Evolutionary conservation across 2,329 filamentous ascomycete genomes (phyloP).

Genomic region (Verticillium isaacii): DNA sequence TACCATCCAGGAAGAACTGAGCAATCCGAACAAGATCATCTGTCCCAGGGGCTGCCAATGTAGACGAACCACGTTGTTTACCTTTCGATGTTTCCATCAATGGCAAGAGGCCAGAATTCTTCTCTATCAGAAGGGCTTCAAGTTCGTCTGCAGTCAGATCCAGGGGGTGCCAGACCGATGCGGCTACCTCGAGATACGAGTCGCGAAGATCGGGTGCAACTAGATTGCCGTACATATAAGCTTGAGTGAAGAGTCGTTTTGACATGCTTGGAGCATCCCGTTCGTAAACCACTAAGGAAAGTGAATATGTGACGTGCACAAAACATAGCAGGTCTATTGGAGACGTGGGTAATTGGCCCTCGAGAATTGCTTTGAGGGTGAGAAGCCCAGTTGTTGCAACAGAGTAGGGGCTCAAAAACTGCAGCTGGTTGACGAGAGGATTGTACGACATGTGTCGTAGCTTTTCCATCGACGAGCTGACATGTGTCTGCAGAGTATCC

Average conservation of each 20-base stretch:
- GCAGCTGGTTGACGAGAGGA: conserved; percentile 34
- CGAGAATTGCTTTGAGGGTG: conserved; percentile 33
- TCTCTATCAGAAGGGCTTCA: conserved; percentile 18
- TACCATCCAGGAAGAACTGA: conserved; percentile 48
- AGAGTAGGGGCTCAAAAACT: conserved; percentile 28
- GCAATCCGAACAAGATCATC: conserved; percentile 37
- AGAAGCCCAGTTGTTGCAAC: conserved; percentile 38
- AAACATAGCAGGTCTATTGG: conserved; percentile 45
- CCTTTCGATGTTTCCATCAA: conserved; percentile 31
- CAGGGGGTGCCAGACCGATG: conserved; percentile 43
- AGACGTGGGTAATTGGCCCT: conserved; percentile 28
- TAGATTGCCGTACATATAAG: conserved; percentile 35
- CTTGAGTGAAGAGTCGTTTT: conserved; percentile 40
- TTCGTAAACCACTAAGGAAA: conserved; percentile 42
- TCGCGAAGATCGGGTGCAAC: conserved; percentile 30
- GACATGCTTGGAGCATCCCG: conserved; percentile 29
- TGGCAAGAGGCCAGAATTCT: conserved; percentile 10
- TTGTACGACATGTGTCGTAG: conserved; percentile 34
- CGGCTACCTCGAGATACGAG: conserved; percentile 38
- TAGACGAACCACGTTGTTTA: conserved; percentile 29
- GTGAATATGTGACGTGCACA: conserved; percentile 45
- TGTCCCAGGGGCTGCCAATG: conserved; percentile 1
- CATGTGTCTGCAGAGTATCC: conserved; percentile 40
- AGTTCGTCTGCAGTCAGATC: conserved; percentile 24
- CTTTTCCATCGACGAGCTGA: conserved; percentile 38